A percentile compares a stretch with the other conserved stretches of the same genome.
phyloP scores from a whole-genome alignment of 164 flowering plant species.

The Chimonanthus praecox region DNA sequence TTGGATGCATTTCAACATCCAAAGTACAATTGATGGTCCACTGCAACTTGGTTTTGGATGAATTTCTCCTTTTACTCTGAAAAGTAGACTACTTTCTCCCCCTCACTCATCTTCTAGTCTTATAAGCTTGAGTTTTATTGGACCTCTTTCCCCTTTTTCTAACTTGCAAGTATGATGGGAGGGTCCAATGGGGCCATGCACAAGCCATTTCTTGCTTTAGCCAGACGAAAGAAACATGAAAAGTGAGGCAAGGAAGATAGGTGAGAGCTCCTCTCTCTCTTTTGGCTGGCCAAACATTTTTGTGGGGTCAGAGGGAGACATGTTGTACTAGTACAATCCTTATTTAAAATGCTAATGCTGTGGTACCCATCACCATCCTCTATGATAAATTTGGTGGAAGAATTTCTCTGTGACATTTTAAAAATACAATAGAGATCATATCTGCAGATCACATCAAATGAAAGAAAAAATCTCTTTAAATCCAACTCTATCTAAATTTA shows the following conservation, averaged over 20 bases:
- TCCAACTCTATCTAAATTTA: too few relatives aligned
- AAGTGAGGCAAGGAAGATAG: background rate
- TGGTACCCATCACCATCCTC: too few relatives aligned
- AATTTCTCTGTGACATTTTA: too few relatives aligned
- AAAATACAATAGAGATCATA: too few relatives aligned
- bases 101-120: background rate
- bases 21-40: constrained; percentile 8
- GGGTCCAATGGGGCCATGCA: constrained; percentile 3
- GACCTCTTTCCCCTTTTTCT: background rate
- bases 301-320: background rate
- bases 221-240: constrained; percentile 16
- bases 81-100: background rate
- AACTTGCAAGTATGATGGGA: constrained; percentile 1
- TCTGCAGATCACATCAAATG: too few relatives aligned
- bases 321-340: background rate
- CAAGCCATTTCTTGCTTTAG: constrained; percentile 11
- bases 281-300: background rate
- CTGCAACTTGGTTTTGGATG: constrained; percentile 3
- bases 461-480: too few relatives aligned
- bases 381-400: too few relatives aligned
- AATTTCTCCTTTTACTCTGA: background rate
- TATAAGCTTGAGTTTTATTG: background rate
- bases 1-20: background rate
- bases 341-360: too few relatives aligned
- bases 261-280: background rate